phyloP scores from a whole-genome alignment of 805 yeast species.

The Yamadazyma philogaea region DNA sequence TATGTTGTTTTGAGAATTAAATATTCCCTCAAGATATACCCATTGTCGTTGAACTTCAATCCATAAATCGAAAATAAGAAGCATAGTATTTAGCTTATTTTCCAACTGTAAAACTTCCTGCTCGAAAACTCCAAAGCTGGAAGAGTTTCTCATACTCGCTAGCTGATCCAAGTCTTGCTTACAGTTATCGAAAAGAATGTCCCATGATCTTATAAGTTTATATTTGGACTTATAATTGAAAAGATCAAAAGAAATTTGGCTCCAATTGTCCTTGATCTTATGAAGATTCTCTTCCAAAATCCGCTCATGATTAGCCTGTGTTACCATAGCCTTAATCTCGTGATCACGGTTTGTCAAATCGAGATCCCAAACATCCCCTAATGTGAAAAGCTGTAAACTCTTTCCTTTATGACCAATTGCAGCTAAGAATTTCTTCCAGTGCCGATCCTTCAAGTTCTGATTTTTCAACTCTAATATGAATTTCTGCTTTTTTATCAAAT shows the following conservation, averaged over 20 bases:
- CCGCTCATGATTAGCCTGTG: constrained; percentile 71
- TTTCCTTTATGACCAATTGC: constrained; percentile 24
- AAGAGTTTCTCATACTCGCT: constrained; percentile 67
- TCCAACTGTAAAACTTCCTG: constrained; percentile 56
- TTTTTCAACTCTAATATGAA: constrained; percentile 48
- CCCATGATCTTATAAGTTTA: constrained; percentile 67
- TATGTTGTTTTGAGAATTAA: constrained; percentile 57
- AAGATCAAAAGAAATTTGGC: constrained; percentile 45
- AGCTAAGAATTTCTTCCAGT: constrained; percentile 55
- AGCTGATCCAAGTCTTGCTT: constrained; percentile 61
- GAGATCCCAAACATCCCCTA: constrained; percentile 64
- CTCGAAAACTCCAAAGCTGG: constrained; percentile 58
- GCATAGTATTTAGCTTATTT: constrained; percentile 48
- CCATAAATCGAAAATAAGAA: constrained; percentile 63
- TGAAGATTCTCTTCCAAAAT: constrained; percentile 56
- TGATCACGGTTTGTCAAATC: constrained; percentile 45
- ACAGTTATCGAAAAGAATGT: constrained; percentile 52
- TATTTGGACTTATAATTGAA: constrained; percentile 52
- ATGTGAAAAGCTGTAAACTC: constrained; percentile 28
- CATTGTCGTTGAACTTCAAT: constrained; percentile 84
- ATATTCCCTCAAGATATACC: constrained; percentile 80
- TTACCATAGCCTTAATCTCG: constrained; percentile 46
- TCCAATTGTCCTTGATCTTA: constrained; percentile 57
- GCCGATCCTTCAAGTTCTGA: constrained; percentile 59
- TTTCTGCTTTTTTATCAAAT: constrained; percentile 35